phyloP scores from a whole-genome alignment of 2,329 filamentous ascomycete genomes.

The Sordariomycetes sp. region DNA sequence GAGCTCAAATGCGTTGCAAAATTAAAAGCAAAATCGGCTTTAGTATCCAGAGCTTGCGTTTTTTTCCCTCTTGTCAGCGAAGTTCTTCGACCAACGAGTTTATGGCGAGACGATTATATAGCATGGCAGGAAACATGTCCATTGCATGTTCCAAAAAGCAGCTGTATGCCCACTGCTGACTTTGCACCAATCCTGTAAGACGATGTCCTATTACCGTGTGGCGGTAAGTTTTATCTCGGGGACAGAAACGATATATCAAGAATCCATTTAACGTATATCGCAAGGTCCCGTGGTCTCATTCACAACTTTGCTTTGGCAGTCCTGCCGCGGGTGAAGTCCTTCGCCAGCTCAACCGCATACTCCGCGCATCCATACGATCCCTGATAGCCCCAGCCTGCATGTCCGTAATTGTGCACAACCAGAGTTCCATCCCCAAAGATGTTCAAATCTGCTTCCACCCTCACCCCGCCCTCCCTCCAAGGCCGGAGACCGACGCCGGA shows the following conservation, averaged over 20 bases:
- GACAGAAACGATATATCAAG: too few relatives aligned
- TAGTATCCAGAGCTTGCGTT: too few relatives aligned
- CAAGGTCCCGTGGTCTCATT: background rate
- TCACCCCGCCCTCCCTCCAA: conserved; percentile 60
- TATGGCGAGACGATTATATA: too few relatives aligned
- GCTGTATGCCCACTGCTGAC: too few relatives aligned
- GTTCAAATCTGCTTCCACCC: conserved; percentile 53
- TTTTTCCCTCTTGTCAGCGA: too few relatives aligned
- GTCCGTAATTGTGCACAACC: conserved; percentile 72
- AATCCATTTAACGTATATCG: too few relatives aligned
- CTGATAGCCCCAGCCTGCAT: conserved; percentile 68
- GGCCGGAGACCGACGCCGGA: conserved; percentile 78
- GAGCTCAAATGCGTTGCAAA: background rate
- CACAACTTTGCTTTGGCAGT: background rate
- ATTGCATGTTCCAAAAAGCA: too few relatives aligned
- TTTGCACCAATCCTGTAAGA: too few relatives aligned
- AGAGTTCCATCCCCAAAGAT: conserved; percentile 33
- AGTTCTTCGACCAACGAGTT: too few relatives aligned
- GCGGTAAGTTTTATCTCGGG: too few relatives aligned
- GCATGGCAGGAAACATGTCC: too few relatives aligned
- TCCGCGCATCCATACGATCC: conserved; percentile 61
- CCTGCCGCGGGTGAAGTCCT: background rate
- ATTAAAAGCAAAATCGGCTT: background rate
- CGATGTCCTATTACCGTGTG: too few relatives aligned
- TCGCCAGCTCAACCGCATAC: conserved; percentile 53